Evolutionary conservation across 805 yeast species (phyloP), one percentile per base, ranked within the genome.

Genomic region (Lipomyces spencermartinsiae): DNA sequence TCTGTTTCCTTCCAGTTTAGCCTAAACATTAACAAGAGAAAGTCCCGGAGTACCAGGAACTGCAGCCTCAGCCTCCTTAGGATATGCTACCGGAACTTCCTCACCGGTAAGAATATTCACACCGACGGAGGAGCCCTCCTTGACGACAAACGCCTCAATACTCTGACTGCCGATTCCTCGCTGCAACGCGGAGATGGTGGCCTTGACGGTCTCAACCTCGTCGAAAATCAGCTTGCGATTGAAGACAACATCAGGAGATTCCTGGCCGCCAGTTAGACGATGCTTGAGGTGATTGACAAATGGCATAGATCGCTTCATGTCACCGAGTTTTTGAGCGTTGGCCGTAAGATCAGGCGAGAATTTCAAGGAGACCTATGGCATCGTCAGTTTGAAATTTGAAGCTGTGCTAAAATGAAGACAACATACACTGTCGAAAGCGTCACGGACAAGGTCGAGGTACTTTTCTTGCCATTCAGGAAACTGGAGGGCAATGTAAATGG

Each of bases 301-400:
- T 68, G 98, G 98, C 98, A 95, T 95, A 68, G 97, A 98, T 75
- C 96, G 89, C 86, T 95, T 95, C 91, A 93, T 91, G 76, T 95
- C 98, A 16, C 83, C 83, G 12, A 80, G 72, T 68, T 79, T 76
- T 61, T 78, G 75, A 34, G 81, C 83, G 63, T 76, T 74, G 69
- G 76, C 75, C 73, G 80, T 79, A 74, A 80, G 75, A 25, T 78
- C 81, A 10, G 78, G 78, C 34, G 78, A 71, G 74, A 79, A 76
- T 34, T 77, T 77, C 65, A 78, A 68, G 60, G 78, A 73, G 39
- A 73, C 56, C 49, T 43, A 19, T 19, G 49, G 22, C 22, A 43
- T 43, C 49, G 49, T 43, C n/a, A 43, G 49, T 16, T 37, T 1
- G 4, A 43, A 43, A 43, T 2, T 43, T 12, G 10, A 19, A 16